phyloP scores from a whole-genome alignment of 768 basidiomycete genomes.

The Cystobasidium tubakii region DNA sequence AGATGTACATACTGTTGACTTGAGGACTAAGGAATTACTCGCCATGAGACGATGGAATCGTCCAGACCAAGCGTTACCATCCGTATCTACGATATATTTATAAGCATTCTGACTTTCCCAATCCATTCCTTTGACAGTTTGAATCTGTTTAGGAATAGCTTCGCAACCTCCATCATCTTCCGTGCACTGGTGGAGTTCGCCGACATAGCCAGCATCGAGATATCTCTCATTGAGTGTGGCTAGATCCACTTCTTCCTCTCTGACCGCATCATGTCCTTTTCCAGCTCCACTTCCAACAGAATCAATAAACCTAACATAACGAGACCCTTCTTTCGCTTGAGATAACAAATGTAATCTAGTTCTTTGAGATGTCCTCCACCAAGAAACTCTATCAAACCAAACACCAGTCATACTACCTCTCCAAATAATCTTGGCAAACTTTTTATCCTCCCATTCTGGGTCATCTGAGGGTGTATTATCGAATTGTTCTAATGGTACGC shows the following conservation, averaged over 20 bases:
- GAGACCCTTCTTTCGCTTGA: conserved; percentile 32
- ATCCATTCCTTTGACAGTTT: conserved; percentile 48
- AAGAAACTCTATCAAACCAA: conserved; percentile 50
- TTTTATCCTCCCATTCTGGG: conserved; percentile 87
- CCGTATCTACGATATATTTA: conserved; percentile 65
- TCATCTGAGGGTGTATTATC: conserved; percentile 70
- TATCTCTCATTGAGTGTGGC: conserved; percentile 63
- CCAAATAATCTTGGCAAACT: conserved; percentile 75
- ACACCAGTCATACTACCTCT: conserved; percentile 94
- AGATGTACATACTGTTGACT: conserved; percentile 32
- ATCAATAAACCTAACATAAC: conserved; percentile 40
- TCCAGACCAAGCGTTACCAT: conserved; percentile 58
- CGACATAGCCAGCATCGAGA: conserved; percentile 83
- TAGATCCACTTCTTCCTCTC: conserved; percentile 39
- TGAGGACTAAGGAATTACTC: conserved; percentile 31
- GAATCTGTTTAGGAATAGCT: conserved; percentile 48
- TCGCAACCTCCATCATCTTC: conserved; percentile 61
- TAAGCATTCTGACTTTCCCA: conserved; percentile 49
- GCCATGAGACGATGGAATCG: conserved; percentile 45
- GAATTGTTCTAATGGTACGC: conserved; percentile 95
- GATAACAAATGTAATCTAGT: conserved; percentile 52
- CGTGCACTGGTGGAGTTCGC: conserved; percentile 64
- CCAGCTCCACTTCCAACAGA: background rate
- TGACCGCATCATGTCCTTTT: conserved; percentile 36
- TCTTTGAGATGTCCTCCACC: conserved; percentile 56